Evolutionary conservation across 805 yeast genomes (phyloP), one percentile per base, ranked within the genome.

Genomic region (Yarrowia hollandica): DNA sequence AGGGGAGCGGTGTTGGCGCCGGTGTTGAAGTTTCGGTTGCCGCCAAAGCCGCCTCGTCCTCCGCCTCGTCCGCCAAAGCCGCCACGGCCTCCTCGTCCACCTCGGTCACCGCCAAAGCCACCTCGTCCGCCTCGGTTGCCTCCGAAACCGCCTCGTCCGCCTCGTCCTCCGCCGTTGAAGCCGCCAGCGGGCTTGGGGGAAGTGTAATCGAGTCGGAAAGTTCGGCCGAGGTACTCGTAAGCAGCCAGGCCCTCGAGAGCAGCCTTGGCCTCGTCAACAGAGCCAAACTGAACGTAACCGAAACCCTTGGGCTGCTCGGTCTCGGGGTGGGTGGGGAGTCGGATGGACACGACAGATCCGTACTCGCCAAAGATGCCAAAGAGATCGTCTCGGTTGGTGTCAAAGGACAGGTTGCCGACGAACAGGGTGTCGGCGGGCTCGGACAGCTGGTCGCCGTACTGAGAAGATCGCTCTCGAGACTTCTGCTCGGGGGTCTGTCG

Each of bases 241-340:
- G 98, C 98, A 74, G 89, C 88, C 76, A 90, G 75, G 60, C 87
- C 91, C 64, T 86, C 90, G 64, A 88, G 77, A 60, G 98, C 98
- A 63, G 84, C 82, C 75, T 85, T 82, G 67, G 99, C 97, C 74
- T 89, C 96, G 42, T 91, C 98, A 64, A 88, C 79, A 61, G 86
- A 80, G 44, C 87, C 79, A 72, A 82, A 92, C 78, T 94, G 98
- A 61, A 92, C 97, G 76, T 94, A 94, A 66, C 98, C 99, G 78
- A 94, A 94, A 67, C 99, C 99, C 83, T 94, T 94, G 75, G 96
- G 96, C 79, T 92, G 97, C 75, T 90, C 96, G 65, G 98, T 91
- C 75, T 92, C 98, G 71, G 97, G 97, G 78, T 94, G 95, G 41
- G 98, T 92, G 75, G 99, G 99, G 66, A 94, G 79, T 80, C 99